A percentile compares a stretch with the other conserved stretches of the same genome.
These are phyloP conservation scores for Microthyrium microscopicum DNA, from an alignment of 2,329 filamentous ascomycete genomes.

Conservation along the genomic window DNA sequence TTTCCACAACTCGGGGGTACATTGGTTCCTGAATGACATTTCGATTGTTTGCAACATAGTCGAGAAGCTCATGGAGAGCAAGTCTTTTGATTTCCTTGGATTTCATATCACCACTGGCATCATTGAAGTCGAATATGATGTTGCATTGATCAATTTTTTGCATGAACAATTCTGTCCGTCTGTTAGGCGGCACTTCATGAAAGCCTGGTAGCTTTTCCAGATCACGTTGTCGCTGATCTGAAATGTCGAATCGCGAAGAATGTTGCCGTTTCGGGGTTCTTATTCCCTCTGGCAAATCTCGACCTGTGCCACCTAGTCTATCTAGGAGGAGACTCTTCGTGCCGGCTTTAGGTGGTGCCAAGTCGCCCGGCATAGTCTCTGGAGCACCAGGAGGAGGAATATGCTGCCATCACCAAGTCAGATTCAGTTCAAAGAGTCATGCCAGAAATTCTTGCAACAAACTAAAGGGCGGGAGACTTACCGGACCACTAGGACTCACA, in stretches of 20 bases:
- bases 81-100: conserved; percentile 98
- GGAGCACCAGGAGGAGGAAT: conserved; percentile 80
- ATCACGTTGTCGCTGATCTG: conserved; percentile 72
- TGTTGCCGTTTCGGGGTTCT: conserved; percentile 93
- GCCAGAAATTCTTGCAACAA: not conserved
- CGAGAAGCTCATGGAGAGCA: conserved; percentile 84
- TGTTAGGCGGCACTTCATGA: conserved; percentile 89
- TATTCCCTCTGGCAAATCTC: conserved; percentile 89
- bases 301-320: conserved; percentile 79
- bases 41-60: conserved; percentile 96
- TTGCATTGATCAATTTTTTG: conserved; percentile 99
- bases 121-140: conserved; percentile 99
- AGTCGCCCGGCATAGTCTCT: conserved; percentile 95
- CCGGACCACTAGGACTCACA: conserved; percentile 85
- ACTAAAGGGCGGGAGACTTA: conserved; percentile 31
- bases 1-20: conserved; percentile 96
- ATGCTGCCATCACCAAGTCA: conserved; percentile 41
- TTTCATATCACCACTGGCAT: conserved; percentile 96
- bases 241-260: conserved; percentile 95
- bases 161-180: conserved; percentile 95
- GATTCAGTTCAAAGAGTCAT: conserved; percentile 7
- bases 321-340: conserved; percentile 82
- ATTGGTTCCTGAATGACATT: conserved; percentile 98
- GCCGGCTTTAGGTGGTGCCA: conserved; percentile 82
- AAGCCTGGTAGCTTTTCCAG: conserved; percentile 95